Conservation (phyloP, 345 rosid species). For the Euclidium syriacum region DNA sequence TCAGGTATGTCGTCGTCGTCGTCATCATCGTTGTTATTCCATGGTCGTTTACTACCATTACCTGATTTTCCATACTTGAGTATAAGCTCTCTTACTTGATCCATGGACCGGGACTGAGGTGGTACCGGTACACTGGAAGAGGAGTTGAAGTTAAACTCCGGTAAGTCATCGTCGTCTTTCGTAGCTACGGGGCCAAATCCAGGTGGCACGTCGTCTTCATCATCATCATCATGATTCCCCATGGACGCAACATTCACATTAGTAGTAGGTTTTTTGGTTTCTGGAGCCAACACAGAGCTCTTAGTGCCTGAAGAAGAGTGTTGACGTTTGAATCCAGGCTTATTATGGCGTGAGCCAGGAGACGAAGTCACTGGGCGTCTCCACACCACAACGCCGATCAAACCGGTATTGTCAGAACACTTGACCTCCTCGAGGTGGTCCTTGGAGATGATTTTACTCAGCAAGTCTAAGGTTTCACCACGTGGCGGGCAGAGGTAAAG, state of each 20-base stretch:
- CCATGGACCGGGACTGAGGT: constrained; percentile 25
- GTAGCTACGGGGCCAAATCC: constrained; percentile 68
- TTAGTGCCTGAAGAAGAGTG: constrained; percentile 29
- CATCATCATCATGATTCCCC: constrained; percentile 15
- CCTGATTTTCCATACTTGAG: constrained; percentile 71
- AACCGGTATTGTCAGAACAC: constrained; percentile 52
- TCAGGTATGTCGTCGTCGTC: constrained; percentile 93
- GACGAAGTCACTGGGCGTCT: constrained; percentile 57
- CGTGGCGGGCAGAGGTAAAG: constrained; percentile 79
- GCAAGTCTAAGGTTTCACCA: constrained; percentile 49
- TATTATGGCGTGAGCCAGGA: constrained; percentile 52
- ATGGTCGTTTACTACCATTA: constrained; percentile 23
- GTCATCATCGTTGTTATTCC: constrained; percentile 51
- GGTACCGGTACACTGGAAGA: constrained; percentile 10
- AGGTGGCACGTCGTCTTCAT: constrained; percentile 73
- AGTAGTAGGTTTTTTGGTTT: constrained; percentile 4
- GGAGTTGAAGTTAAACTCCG: constrained; percentile 57
- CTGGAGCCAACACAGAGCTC: constrained; percentile 13
- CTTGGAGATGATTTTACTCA: constrained; percentile 62
- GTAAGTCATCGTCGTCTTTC: constrained; percentile 86
- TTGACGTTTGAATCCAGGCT: constrained; percentile 21
- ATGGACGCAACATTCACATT: neutral
- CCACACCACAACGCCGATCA: constrained; percentile 93
- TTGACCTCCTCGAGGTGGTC: constrained; percentile 56
- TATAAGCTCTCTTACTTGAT: constrained; percentile 80